phyloP scores from a whole-genome alignment of 2,329 filamentous ascomycete species.

The Calonectria honghensis region DNA sequence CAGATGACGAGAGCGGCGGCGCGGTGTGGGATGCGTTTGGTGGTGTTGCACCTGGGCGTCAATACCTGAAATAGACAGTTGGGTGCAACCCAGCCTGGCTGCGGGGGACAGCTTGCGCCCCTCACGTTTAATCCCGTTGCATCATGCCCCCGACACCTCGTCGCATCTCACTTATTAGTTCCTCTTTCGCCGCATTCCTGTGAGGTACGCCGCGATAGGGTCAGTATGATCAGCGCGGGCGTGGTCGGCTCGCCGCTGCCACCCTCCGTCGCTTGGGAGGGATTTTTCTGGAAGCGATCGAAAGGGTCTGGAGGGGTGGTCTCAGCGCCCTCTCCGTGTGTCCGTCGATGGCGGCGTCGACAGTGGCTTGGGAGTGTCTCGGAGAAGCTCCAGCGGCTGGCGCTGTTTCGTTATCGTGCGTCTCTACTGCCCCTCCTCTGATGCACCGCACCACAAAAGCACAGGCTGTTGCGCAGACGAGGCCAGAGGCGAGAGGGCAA shows the following conservation, averaged over 20 bases:
- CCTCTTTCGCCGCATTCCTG: slow-evolving; percentile 20
- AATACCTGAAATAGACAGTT: slow-evolving; percentile 35
- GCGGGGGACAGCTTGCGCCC: slow-evolving; percentile 15
- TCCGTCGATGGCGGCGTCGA: slow-evolving; percentile 27
- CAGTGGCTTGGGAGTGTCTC: slow-evolving; percentile 35
- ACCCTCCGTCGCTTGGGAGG: slow-evolving; percentile 26
- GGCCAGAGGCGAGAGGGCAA: slow-evolving; percentile 38
- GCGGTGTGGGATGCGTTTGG: slow-evolving; percentile 45
- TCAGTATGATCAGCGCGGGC: slow-evolving; percentile 27
- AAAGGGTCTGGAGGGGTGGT: slow-evolving; percentile 21
- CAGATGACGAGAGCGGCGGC: slow-evolving; percentile 55
- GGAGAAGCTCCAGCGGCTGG: slow-evolving; percentile 35
- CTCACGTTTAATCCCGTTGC: slow-evolving; percentile 37
- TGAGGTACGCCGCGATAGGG: slow-evolving; percentile 28
- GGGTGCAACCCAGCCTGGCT: slow-evolving; percentile 6
- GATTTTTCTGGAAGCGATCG: slow-evolving; percentile 33
- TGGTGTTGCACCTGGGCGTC: slow-evolving; percentile 47
- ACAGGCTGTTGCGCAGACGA: slow-evolving; percentile 35
- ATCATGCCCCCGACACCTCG: slow-evolving; percentile 33
- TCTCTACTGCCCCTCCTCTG: slow-evolving; percentile 40
- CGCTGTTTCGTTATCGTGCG: slow-evolving; percentile 37
- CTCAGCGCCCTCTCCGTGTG: slow-evolving; percentile 40
- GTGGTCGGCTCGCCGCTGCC: slow-evolving; percentile 31
- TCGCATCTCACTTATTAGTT: slow-evolving; percentile 20
- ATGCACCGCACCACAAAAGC: slow-evolving; percentile 37